Percentiles rank a stretch among this genome's conserved stretches.
Conservation (phyloP, 805 yeast species). For the Torulaspora quercuum region DNA sequence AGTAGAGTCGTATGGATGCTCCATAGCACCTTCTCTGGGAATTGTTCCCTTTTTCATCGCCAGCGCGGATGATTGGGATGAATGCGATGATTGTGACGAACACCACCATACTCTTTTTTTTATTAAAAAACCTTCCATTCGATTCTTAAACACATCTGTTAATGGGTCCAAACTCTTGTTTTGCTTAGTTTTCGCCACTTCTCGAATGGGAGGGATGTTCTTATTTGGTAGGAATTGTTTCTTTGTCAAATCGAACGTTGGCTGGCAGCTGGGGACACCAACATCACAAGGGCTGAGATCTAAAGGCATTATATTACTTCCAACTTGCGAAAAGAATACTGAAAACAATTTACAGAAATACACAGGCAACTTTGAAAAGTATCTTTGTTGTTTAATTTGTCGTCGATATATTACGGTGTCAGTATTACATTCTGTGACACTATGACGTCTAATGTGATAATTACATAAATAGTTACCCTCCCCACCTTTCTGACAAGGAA, state of each 20-base stretch:
- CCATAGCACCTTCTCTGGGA: too few relatives aligned
- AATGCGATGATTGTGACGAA: too few relatives aligned
- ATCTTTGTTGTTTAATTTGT: too few relatives aligned
- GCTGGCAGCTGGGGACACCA: conserved; percentile 14
- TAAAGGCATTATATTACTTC: conserved; percentile 6
- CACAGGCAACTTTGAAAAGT: too few relatives aligned
- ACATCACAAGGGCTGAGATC: conserved; percentile 14
- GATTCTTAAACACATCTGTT: conserved; percentile 18
- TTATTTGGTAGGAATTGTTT: conserved; percentile 18
- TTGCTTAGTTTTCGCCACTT: conserved; percentile 30
- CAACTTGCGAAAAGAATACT: too few relatives aligned
- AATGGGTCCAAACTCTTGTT: conserved; percentile 19
- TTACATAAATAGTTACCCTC: not conserved
- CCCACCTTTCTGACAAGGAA: too few relatives aligned
- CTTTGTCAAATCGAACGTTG: conserved; percentile 16
- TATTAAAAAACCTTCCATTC: conserved; percentile 31
- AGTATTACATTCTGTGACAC: conserved; percentile 6
- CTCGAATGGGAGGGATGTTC: conserved; percentile 23
- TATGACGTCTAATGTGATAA: not conserved
- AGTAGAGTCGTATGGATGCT: too few relatives aligned
- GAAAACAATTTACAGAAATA: too few relatives aligned
- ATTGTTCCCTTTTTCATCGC: conserved; percentile 1
- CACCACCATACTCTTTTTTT: too few relatives aligned
- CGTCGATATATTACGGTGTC: too few relatives aligned
- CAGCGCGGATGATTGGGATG: conserved; percentile 26